Conservation (phyloP, 169 alveolate genomes). For the Sarcocystis neurona region DNA sequence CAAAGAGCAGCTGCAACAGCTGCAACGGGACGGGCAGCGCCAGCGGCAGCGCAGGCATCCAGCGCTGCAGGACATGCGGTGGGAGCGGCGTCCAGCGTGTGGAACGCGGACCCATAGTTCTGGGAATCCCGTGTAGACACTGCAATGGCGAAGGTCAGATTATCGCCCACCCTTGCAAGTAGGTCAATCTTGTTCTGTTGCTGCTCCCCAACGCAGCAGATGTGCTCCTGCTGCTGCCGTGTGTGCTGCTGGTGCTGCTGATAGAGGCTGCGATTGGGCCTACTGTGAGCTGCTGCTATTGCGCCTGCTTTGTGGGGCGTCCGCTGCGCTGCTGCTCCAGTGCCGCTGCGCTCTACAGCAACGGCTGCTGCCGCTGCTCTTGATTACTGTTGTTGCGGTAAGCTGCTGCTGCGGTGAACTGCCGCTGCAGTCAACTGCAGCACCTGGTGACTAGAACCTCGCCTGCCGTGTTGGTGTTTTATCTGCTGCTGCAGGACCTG, state of each 20-base stretch:
- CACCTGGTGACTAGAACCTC: too few species aligned
- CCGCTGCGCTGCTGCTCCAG: too few species aligned
- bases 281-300: too few species aligned
- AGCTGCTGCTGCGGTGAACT: too few species aligned
- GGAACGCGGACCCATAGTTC: slow-evolving; percentile 85
- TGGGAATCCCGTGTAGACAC: slow-evolving; percentile 84
- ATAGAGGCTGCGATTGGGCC: background rate
- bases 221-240: background rate
- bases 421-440: too few species aligned
- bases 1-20: slow-evolving; percentile 49
- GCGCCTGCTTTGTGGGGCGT: too few species aligned
- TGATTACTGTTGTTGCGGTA: too few species aligned
- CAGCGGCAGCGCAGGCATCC: slow-evolving; percentile 31
- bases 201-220: background rate
- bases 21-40: slow-evolving; percentile 68
- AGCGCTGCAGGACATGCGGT: slow-evolving; percentile 44
- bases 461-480: too few species aligned
- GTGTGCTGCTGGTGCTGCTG: background rate
- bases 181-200: too few species aligned
- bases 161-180: slow-evolving; percentile 78
- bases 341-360: too few species aligned
- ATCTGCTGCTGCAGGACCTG: slow-evolving; percentile 69
- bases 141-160: slow-evolving; percentile 86
- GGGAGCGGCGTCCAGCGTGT: slow-evolving; percentile 59
- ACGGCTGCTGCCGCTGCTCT: too few species aligned